Evolutionary conservation across 2,329 filamentous ascomycete species (phyloP), one percentile per base, ranked within the genome.

Genomic region (Didymella pinodella): DNA sequence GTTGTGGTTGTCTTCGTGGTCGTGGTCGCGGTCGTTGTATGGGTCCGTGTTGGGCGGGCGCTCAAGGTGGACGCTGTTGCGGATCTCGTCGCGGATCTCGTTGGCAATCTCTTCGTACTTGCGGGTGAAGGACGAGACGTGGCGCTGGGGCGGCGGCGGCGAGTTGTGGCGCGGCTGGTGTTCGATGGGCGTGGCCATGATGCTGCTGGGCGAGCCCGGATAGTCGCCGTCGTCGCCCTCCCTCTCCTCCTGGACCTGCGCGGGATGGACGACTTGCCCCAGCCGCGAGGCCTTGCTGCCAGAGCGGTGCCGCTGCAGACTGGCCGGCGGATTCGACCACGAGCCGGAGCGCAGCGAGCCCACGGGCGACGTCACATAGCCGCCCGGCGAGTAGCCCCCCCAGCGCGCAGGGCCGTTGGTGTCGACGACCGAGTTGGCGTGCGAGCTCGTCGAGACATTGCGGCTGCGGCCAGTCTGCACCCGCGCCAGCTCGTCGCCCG

Each of bases 331-430:
- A 18, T 71, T 78, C 7, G 77, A 76, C 71, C 76, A 80, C 26
- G 75, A 78, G 63, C 81, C 82, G 4, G 85, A 86, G 26, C 74
- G 70, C 31, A 90, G 75, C 3, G 89, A 90, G 34, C 86, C 83
- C 43, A 81, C 84, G 0, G 89, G 88, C 41, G 88, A 90, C 77
- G 89, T 87, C 62, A 91, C 79, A 75, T 86, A 90, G 20, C 83
- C 88, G 36, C 81, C 85, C 1, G 89, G 88, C 25, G 88, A 90
- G 76, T 90, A 91, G 29, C 88, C 89, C 28, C 89, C 88, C 72
- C 86, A 84, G 48, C 89, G 83, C 12, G 89, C 89, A 31, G 85
- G 82, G 62, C 77, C 86, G 72, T 91, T 91, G 34, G 88, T 84
- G 54, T 90, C 88, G 50, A 91, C 82, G 60, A 91, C 90, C n/a